A percentile compares a stretch with the other conserved stretches of the same genome.
Evolutionary conservation across 495 filamentous ascomycete species (phyloP).

Genomic region (Aspergillus cristatus): DNA sequence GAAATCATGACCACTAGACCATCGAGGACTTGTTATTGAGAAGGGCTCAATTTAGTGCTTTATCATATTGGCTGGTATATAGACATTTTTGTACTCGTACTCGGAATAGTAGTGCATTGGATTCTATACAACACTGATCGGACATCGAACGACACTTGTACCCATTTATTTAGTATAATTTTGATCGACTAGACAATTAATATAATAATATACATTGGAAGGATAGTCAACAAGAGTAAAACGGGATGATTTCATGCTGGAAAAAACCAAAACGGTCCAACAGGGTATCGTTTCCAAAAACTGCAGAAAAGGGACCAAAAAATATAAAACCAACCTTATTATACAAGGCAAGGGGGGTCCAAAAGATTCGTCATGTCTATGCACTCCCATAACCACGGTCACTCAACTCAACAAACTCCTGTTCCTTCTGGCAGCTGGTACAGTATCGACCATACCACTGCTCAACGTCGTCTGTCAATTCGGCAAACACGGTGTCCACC

Average conservation of each 20-base stretch:
- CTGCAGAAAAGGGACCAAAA: neutral
- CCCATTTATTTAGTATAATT: too few species aligned
- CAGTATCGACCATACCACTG: constrained; percentile 66
- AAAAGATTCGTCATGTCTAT: constrained; percentile 2
- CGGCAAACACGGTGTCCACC: constrained; percentile 20
- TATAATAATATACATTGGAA: constrained; percentile 5
- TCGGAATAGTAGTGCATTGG: too few species aligned
- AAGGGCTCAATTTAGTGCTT: constrained; percentile 2
- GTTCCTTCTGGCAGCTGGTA: constrained; percentile 59
- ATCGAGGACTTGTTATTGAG: neutral
- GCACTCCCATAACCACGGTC: constrained; percentile 11
- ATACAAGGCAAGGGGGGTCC: constrained; percentile 4
- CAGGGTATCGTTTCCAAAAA: constrained; percentile 24
- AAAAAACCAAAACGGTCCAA: too few species aligned
- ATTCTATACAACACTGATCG: too few species aligned
- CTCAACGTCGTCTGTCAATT: constrained; percentile 42
- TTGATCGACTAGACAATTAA: too few species aligned
- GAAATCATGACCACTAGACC: too few species aligned
- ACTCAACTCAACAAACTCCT: constrained; percentile 21
- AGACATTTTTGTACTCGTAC: too few species aligned
- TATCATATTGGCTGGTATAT: too few species aligned
- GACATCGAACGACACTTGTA: too few species aligned
- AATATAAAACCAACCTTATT: constrained; percentile 1
- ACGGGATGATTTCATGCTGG: too few species aligned
- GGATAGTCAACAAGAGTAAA: constrained; percentile 5